A percentile compares a stretch with the other conserved stretches of the same genome.
phyloP scores from a whole-genome alignment of 1,284 basidiomycete genomes.

The Malassezia pachydermatis region DNA sequence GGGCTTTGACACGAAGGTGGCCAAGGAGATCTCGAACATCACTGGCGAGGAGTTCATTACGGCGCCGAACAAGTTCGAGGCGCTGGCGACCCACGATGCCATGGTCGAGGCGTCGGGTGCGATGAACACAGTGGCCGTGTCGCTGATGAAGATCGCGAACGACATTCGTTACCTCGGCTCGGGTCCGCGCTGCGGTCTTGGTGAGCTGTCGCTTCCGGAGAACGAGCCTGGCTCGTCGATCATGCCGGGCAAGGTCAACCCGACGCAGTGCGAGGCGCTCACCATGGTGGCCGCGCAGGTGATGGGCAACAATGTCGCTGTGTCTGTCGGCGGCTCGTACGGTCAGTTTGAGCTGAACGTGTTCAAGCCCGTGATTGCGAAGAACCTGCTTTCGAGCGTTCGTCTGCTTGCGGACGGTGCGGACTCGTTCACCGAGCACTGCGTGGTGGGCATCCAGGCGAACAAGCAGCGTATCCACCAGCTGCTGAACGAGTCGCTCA shows the following conservation, averaged over 20 bases:
- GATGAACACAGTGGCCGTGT: conserved; percentile 85
- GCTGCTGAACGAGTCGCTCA: conserved; percentile 72
- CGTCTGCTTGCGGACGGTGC: conserved; percentile 80
- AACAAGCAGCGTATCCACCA: conserved; percentile 85
- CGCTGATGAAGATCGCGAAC: conserved; percentile 98
- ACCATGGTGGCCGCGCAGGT: conserved; percentile 99
- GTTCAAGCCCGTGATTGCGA: conserved; percentile 97
- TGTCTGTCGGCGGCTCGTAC: conserved; percentile 82
- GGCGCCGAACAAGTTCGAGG: conserved; percentile 99
- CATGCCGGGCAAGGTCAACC: conserved; percentile 99
- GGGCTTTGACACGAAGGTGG: conserved; percentile 92
- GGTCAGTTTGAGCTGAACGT: conserved; percentile 99
- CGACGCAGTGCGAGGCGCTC: conserved; percentile 91
- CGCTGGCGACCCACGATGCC: conserved; percentile 90
- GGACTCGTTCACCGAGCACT: conserved; percentile 78
- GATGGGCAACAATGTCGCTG: conserved; percentile 91
- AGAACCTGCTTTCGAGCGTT: conserved; percentile 92
- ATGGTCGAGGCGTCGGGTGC: conserved; percentile 94
- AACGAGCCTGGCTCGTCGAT: conserved; percentile 99
- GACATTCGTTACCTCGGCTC: conserved; percentile 97
- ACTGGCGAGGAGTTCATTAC: conserved; percentile 86
- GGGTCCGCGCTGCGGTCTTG: conserved; percentile 91
- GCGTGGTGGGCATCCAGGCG: conserved; percentile 87
- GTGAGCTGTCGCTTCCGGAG: conserved; percentile 86
- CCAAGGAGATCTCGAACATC: conserved; percentile 79